Base-by-base conservation (phyloP, 2,329 filamentous ascomycete genomes). In the Claviceps capensis region DNA sequence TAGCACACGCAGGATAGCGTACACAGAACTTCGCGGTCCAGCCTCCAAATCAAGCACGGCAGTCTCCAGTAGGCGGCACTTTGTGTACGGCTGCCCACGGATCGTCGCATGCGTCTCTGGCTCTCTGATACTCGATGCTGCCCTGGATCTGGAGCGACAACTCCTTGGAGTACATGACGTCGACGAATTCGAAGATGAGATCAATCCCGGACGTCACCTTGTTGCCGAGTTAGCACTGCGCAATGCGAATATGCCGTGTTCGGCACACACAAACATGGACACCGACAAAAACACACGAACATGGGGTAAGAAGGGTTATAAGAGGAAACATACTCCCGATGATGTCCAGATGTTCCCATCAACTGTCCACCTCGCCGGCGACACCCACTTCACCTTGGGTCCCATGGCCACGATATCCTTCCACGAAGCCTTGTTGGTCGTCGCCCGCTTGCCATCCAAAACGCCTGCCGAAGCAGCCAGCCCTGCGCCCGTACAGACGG, bases 261-360 rank as follows among this genome's bases (percentile, higher is more conserved):
- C 30, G 30, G 17, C 23, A 5, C 6, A 48, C 23, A 26, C 17
- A 22, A 46, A 51, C n/a, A 46, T 30, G 46, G 16, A 46, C 7
- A 19, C 19, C 23, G 42, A 11, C 5, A 38, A 38, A 36, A 19
- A 34, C 46, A 57, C 49, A 72, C 8, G 16, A 6, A 17, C 16
- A 41, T 14, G 22, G 42, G 5, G 4, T 34, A 11, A 34, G 4
- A 11, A 11, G 30, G 9, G 4, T 11, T 11, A 44, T 22, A n/a
- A 16, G 14, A 48, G 40, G 40, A 38, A 46, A 57, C 50, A 72
- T 52, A 66, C 64, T 48, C 83, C 82, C 1, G 78, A 81, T 4
- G 76, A 77, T 3, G 76, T 79, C 80, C 82, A 86, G 3, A 84
- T 66, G 51, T 83, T 81, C 4, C 77, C 81, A 62, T 85, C 81